Base-by-base conservation (phyloP, 2,329 filamentous ascomycete genomes). In the Penicillium sp. region DNA sequence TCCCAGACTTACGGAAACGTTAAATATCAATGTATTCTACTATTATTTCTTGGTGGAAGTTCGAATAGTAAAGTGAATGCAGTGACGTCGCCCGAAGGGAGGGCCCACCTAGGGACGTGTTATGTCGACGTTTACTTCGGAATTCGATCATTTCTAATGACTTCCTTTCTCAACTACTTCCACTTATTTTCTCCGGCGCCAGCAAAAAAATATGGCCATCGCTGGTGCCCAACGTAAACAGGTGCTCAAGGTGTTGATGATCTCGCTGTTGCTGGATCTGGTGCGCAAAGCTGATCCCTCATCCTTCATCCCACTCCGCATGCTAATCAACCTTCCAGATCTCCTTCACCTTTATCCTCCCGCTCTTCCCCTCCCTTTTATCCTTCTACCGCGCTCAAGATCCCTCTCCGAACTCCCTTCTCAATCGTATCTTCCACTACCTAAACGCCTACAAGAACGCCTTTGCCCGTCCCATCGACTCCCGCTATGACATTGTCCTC, bases 261-360 rank as follows among this genome's bases (percentile, higher is more conserved):
- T 93, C 54, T 96, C 92, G 46, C 78, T 97, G 35, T 79, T 97
- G 13, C 79, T 97, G 10, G 92, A 97, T 70, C 73, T 97, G 72
- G 92, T 96, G 80, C 58, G 81, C 18, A 37, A 23, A 20, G 68
- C 43, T 38, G 5, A 49, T n/a, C 32, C 32, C 42, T 41, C 13
- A 23, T n/a, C 32, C 32, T 42, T 41, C 13, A 23, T 32, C 12
- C 10, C 29, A 10, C 20, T 35, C 15, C 12, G 4, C 9, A 31
- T 3, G 15, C 37, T 50, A 27, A 39, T 50, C 47, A 50, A n/a
- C 7, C 7, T 8, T 41, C 47, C 59, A 96, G 92, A 89, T 97
- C 64, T 96, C 92, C 48, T 98, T 98, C 71, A 98, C 93, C 27
- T 96, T 98, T 68, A 97, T 97, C 67, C 85, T 98, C 7, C 93